Evolutionary conservation across 108 stramenopile species (phyloP).

Genomic region (Phaeodactylum tricornutum): DNA sequence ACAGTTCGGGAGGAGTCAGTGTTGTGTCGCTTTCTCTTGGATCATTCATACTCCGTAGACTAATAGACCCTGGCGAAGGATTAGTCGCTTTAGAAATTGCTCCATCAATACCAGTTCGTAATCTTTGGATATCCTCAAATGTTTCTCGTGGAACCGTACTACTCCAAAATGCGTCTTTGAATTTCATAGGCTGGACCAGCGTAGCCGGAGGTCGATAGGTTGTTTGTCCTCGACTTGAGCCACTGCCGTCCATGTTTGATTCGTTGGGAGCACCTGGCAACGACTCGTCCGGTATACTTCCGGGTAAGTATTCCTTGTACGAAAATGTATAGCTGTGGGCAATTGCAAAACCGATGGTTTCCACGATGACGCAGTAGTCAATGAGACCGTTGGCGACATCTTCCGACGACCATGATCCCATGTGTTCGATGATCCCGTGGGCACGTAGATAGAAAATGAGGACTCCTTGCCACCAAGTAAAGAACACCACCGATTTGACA

Average conservation of each 20-base stretch:
- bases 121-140: constrained; percentile 59
- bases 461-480: constrained; percentile 95
- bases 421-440: constrained; percentile 63
- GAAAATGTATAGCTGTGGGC: constrained; percentile 88
- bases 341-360: constrained; percentile 90
- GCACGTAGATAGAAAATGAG: constrained; percentile 65
- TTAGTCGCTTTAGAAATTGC: background rate
- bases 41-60: constrained; percentile 4
- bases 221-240: background rate
- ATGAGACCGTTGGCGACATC: constrained; percentile 88
- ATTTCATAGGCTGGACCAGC: constrained; percentile 41
- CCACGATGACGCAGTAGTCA: constrained; percentile 89
- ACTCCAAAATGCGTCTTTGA: constrained; percentile 72
- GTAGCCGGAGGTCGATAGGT: constrained; percentile 53
- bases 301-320: constrained; percentile 83
- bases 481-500: constrained; percentile 96
- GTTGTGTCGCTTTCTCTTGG: background rate
- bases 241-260: background rate
- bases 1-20: background rate
- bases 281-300: constrained; percentile 8
- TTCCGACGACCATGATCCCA: constrained; percentile 75
- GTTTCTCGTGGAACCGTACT: constrained; percentile 68
- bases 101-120: constrained; percentile 24
- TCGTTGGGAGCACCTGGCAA: background rate
- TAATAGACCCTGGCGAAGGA: background rate